A percentile compares a stretch with the other conserved stretches of the same genome.
Evolutionary conservation across 225 moss, liverwort and hornwort species (phyloP).

Genomic region (Straminergon stramineum): DNA sequence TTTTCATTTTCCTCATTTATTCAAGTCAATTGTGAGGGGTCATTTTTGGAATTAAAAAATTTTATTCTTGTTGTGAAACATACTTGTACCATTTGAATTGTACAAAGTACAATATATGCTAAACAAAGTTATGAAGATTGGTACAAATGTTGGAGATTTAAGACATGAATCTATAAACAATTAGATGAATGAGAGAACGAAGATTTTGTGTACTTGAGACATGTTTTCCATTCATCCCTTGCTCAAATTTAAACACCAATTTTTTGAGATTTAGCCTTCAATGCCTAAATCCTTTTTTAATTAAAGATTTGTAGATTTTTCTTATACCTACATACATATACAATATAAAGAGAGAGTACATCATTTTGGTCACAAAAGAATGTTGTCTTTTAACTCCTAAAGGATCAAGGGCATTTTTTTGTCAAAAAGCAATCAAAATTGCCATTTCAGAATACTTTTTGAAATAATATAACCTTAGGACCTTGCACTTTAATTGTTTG

Average conservation of each 20-base stretch:
- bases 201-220: neutral
- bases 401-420: too few species aligned
- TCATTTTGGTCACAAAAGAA: too few species aligned
- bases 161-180: neutral
- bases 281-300: neutral
- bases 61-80: neutral
- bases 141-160: neutral
- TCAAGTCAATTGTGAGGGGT: neutral
- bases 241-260: neutral
- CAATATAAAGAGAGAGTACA: too few species aligned
- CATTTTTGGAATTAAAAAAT: neutral
- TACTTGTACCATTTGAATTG: too few species aligned
- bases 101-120: too few species aligned
- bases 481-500: too few species aligned
- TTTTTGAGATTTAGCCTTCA: neutral
- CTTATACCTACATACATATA: too few species aligned
- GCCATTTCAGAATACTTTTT: too few species aligned
- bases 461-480: too few species aligned
- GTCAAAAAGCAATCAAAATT: too few species aligned
- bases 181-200: neutral
- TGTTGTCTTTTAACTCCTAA: too few species aligned
- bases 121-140: neutral
- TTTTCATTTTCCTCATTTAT: neutral
- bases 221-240: neutral
- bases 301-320: too few species aligned